These are phyloP conservation scores for Phaeosphaeria sp. DNA, from an alignment of 2,329 filamentous ascomycete genomes.

Conservation along the genomic window DNA sequence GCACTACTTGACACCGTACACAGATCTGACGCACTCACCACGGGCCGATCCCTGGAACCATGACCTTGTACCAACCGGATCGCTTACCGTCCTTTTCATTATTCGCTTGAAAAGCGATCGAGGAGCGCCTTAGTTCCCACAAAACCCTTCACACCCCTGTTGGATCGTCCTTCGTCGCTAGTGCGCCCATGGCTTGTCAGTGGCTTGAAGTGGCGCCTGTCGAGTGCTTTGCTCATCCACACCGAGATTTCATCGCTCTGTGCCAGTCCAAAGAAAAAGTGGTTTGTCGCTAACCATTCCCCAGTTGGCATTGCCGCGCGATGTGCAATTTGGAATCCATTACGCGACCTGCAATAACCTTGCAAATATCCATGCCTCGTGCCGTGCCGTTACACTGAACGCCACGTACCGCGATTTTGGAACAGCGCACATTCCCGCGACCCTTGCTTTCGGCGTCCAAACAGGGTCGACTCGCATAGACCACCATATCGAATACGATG, in stretches of 20 bases:
- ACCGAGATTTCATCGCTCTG: constrained; percentile 14
- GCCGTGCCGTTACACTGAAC: constrained; percentile 24
- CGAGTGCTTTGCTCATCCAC: constrained; percentile 21
- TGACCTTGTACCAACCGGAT: constrained; percentile 25
- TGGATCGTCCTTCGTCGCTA: constrained; percentile 28
- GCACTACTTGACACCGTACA: constrained; percentile 26
- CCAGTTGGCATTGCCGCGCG: constrained; percentile 4
- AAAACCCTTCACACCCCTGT: constrained; percentile 22
- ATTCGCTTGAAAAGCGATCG: constrained; percentile 21
- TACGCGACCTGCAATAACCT: constrained; percentile 6
- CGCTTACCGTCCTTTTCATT: constrained; percentile 29
- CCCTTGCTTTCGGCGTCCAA: constrained; percentile 4
- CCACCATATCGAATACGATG: not conserved
- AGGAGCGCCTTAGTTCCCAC: constrained; percentile 12
- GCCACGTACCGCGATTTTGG: constrained; percentile 19
- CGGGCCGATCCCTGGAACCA: constrained; percentile 38
- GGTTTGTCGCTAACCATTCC: constrained; percentile 12
- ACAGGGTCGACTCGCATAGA: constrained; percentile 6
- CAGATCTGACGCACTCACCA: constrained; percentile 33
- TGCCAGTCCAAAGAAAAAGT: constrained; percentile 8
- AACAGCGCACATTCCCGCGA: constrained; percentile 6
- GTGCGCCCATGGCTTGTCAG: constrained; percentile 32
- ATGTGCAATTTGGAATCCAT: constrained; percentile 19
- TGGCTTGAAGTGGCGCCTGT: constrained; percentile 31
- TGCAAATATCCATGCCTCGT: constrained; percentile 3